Base-by-base conservation (phyloP, 768 basidiomycete species). In the Gloeopeniophorella convolvens region DNA sequence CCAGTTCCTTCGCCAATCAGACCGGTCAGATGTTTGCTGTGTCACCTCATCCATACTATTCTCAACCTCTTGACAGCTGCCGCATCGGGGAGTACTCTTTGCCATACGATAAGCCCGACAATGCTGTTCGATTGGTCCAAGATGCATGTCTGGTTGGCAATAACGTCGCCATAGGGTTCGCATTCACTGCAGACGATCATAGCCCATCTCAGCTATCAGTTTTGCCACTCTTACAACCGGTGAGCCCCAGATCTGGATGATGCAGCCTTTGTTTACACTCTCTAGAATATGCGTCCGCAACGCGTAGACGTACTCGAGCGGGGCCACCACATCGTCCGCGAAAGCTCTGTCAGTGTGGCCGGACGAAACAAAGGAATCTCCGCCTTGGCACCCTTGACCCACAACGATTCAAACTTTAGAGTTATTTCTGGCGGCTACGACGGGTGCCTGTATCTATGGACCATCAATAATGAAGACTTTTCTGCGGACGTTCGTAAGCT, bases 341-440 rank as follows among this genome's bases (percentile, higher is more conserved):
- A n/a, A n/a, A n/a, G n/a, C n/a, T n/a, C n/a, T n/a, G n/a, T n/a
- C n/a, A n/a, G n/a, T n/a, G n/a, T n/a, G n/a, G n/a, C n/a, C n/a
- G n/a, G n/a, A n/a, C n/a, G n/a, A n/a, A n/a, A n/a, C n/a, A n/a
- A n/a, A n/a, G n/a, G n/a, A n/a, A n/a, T n/a, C n/a, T n/a, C n/a
- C n/a, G n/a, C n/a, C n/a, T n/a, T n/a, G n/a, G n/a, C n/a, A n/a
- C n/a, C n/a, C n/a, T n/a, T n/a, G n/a, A n/a, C n/a, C n/a, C n/a
- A n/a, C n/a, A n/a, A n/a, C n/a, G n/a, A n/a, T n/a, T n/a, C 21
- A 10, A 40, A 24, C 39, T 50, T 65, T 59, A 63, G 60, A 58
- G 78, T 79, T 62, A 66, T 77, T 48, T 71, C 75, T 30, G 76
- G 75, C 45, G 75, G 73, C 24, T 66, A 71, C 57, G 74, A 78